Evolutionary conservation across 768 basidiomycete genomes (phyloP).

Genomic region (Cubamyces lactineus): DNA sequence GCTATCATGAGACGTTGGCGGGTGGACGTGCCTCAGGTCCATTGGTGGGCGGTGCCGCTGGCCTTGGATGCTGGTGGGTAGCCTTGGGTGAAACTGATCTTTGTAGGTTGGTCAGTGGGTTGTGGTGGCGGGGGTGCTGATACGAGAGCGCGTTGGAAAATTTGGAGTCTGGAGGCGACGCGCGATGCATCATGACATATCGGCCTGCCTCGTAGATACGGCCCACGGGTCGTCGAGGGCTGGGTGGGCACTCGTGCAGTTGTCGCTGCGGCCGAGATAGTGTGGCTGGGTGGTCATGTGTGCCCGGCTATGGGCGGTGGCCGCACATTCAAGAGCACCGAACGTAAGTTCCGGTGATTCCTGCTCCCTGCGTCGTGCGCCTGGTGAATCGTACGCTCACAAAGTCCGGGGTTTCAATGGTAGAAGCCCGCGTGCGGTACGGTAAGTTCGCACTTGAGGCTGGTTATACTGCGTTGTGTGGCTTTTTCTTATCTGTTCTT

Average conservation of each 20-base stretch:
- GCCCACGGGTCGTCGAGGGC: neutral
- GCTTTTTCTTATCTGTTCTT: neutral
- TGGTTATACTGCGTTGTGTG: neutral
- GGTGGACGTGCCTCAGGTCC: neutral
- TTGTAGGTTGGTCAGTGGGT: too few species aligned
- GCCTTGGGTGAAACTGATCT: neutral
- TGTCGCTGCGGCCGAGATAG: neutral
- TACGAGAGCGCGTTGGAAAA: neutral
- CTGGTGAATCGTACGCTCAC: too few species aligned
- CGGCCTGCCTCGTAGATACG: neutral
- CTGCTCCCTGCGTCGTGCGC: neutral
- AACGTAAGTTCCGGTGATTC: conserved; percentile 1
- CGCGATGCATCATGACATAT: neutral
- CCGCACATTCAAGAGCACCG: neutral
- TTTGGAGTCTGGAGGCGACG: too few species aligned
- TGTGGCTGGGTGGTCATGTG: conserved; percentile 4
- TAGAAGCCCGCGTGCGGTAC: neutral
- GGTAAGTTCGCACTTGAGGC: neutral
- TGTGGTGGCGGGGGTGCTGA: neutral
- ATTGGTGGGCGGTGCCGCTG: too few species aligned
- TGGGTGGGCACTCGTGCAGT: neutral
- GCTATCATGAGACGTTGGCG: conserved; percentile 5
- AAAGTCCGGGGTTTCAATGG: too few species aligned
- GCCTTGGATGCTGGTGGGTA: neutral
- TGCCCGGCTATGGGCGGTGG: neutral